Evolutionary conservation across 805 yeast genomes (phyloP), one percentile per base, ranked within the genome.

Genomic region (Saccharomycopsis olivae): DNA sequence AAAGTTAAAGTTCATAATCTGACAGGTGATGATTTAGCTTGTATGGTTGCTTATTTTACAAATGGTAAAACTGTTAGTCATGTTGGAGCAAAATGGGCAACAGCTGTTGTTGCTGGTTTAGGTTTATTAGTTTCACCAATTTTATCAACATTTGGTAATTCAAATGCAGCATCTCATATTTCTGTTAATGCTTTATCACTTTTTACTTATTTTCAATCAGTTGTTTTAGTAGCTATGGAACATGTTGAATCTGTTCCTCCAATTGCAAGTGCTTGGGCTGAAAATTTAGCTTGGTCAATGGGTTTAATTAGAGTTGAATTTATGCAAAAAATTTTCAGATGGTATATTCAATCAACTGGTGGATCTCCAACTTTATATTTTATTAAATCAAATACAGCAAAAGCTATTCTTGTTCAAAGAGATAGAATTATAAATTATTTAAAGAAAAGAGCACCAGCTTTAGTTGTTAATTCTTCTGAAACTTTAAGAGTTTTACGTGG

Each of bases 281-380:
- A 84, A 58, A 87, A 88, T 54, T 66, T 88, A 53, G 87, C 86
- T 21, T 88, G 96, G 96, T 84, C 95, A 1, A 83, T 88, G 82
- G 96, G 96, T 2, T 66, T 88, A 44, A 84, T 88, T 50, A 66
- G 79, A 55, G 71, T 82, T 30, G 52, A 54, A 2, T 88, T 87
- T 56, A 83, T 88, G 95, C 95, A 88, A 60, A 64, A 74, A 45
- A 78, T 83, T 47, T 79, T 83, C 58, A 66, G 89, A 51, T 83
- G 94, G 94, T 83, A 78, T 51, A 73, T 83, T 33, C 87, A 83
- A 56, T 62, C 92, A 21, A 87, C 96, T 1, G 96, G 96, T 36
- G 96, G 96, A 31, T 60, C 70, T 1, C 95, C 96, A 24, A 61
- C 82, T 4, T 66, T 79, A 31, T 75, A 78, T 53, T 62, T 83